A percentile compares a stretch with the other conserved stretches of the same genome.
Evolutionary conservation across 768 basidiomycete species (phyloP).

Genomic region (Vararia minispora): DNA sequence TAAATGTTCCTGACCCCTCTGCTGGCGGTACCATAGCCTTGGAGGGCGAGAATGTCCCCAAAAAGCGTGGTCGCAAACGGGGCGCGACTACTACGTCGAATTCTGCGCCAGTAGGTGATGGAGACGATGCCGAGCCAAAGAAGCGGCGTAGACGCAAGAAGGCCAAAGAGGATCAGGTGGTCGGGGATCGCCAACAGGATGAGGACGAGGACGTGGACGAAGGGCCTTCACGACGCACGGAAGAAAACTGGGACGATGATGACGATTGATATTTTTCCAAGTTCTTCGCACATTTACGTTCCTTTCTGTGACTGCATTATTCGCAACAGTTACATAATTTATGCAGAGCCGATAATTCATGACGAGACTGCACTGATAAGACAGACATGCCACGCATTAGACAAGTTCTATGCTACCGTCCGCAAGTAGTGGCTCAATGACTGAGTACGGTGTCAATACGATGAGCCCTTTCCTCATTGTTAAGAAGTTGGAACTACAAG

Average conservation of each 20-base stretch:
- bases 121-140: slow-evolving; percentile 32
- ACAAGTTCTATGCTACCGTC: slow-evolving; percentile 72
- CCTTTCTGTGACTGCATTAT: too few species aligned
- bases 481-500: slow-evolving; percentile 39
- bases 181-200: slow-evolving; percentile 20
- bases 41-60: slow-evolving; percentile 42
- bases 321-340: too few species aligned
- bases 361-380: too few species aligned
- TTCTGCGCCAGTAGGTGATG: slow-evolving; percentile 22
- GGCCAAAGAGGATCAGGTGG: slow-evolving; percentile 24
- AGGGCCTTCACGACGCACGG: slow-evolving; percentile 1
- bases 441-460: slow-evolving; percentile 64
- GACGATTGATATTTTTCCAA: too few species aligned
- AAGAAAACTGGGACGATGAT: slow-evolving; percentile 2
- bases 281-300: too few species aligned
- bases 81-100: slow-evolving; percentile 40
- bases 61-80: slow-evolving; percentile 44
- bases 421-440: slow-evolving; percentile 63
- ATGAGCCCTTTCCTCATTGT: slow-evolving; percentile 73
- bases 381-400: too few species aligned
- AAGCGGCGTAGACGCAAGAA: slow-evolving; percentile 42
- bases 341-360: too few species aligned
- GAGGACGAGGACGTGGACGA: slow-evolving; percentile 34
- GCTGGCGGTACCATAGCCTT: slow-evolving; percentile 71
- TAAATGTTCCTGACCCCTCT: slow-evolving; percentile 77